Percentiles rank a stretch among this genome's conserved stretches.
These are phyloP conservation scores for Plasmodium inui DNA, from an alignment of 169 alveolate genomes.

Conservation along the genomic window DNA sequence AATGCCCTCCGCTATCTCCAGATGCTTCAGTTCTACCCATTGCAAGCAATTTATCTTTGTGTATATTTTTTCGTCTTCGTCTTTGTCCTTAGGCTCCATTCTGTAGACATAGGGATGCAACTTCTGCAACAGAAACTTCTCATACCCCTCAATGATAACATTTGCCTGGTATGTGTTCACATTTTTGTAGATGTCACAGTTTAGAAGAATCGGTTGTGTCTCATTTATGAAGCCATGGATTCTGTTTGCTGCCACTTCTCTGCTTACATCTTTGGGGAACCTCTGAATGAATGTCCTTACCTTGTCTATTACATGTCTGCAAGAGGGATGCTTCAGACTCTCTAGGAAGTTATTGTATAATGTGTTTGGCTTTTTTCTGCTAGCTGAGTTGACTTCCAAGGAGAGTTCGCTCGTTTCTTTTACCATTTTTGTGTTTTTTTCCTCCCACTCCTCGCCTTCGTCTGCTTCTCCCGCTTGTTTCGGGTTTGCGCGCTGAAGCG, in stretches of 20 bases:
- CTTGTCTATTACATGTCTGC: constrained; percentile 83
- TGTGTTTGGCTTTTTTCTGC: constrained; percentile 75
- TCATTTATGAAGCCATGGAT: constrained; percentile 78
- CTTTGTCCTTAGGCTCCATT: constrained; percentile 81
- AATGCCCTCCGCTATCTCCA: constrained; percentile 73
- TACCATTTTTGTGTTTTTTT: neutral
- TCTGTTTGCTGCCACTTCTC: constrained; percentile 81
- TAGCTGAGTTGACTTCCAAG: neutral
- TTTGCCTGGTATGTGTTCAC: constrained; percentile 66
- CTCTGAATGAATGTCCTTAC: constrained; percentile 73
- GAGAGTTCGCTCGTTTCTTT: neutral
- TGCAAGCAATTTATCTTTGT: constrained; percentile 80
- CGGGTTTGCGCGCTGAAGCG: neutral
- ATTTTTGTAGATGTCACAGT: constrained; percentile 73
- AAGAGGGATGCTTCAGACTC: constrained; percentile 83
- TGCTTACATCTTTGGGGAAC: constrained; percentile 77
- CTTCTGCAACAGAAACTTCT: constrained; percentile 78
- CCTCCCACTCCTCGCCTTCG: neutral
- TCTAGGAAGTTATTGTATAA: constrained; percentile 85
- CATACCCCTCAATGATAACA: constrained; percentile 53
- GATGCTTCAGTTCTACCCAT: constrained; percentile 82
- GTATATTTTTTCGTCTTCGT: constrained; percentile 81
- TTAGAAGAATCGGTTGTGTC: constrained; percentile 48
- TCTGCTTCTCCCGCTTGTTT: neutral
- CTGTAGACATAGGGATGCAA: constrained; percentile 72